These are phyloP conservation scores for Leishmania guyanensis DNA, from an alignment of 208 protist species.

Conservation along the genomic window DNA sequence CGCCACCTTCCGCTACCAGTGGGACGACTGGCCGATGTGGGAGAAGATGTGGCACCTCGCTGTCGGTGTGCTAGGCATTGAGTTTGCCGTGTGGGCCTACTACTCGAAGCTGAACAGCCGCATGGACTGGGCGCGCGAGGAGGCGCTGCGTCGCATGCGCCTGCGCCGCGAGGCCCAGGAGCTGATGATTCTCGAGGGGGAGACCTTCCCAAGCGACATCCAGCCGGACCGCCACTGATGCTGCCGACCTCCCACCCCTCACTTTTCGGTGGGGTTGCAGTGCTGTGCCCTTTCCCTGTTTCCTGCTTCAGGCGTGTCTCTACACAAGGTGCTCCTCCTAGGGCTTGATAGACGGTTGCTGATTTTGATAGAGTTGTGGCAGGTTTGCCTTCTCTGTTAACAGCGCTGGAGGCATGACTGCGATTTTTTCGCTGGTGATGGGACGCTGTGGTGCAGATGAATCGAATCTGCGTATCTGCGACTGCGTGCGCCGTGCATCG, in stretches of 20 bases:
- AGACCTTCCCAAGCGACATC: slow-evolving; percentile 84
- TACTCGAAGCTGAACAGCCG: slow-evolving; percentile 85
- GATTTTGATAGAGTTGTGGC: background rate
- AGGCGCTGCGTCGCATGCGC: slow-evolving; percentile 90
- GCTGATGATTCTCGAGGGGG: slow-evolving; percentile 87
- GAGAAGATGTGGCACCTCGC: slow-evolving; percentile 87
- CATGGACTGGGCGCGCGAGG: slow-evolving; percentile 90
- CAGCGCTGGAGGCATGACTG: background rate
- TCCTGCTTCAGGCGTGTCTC: background rate
- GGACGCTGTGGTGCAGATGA: background rate
- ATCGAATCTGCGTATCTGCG: background rate
- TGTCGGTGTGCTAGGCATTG: slow-evolving; percentile 56
- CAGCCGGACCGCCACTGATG: slow-evolving; percentile 65
- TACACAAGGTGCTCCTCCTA: background rate
- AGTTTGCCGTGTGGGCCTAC: slow-evolving; percentile 84
- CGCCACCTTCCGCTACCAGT: slow-evolving; percentile 91
- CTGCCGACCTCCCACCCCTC: background rate
- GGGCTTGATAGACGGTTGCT: background rate
- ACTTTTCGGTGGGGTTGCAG: background rate
- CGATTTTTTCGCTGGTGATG: background rate
- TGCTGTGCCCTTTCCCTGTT: background rate
- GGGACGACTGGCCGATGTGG: slow-evolving; percentile 91
- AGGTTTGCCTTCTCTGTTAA: background rate
- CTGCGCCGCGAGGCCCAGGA: slow-evolving; percentile 87
- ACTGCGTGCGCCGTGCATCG: background rate